Evolutionary conservation across 2,329 filamentous ascomycete species (phyloP).

Genomic region (Periconia sp.): DNA sequence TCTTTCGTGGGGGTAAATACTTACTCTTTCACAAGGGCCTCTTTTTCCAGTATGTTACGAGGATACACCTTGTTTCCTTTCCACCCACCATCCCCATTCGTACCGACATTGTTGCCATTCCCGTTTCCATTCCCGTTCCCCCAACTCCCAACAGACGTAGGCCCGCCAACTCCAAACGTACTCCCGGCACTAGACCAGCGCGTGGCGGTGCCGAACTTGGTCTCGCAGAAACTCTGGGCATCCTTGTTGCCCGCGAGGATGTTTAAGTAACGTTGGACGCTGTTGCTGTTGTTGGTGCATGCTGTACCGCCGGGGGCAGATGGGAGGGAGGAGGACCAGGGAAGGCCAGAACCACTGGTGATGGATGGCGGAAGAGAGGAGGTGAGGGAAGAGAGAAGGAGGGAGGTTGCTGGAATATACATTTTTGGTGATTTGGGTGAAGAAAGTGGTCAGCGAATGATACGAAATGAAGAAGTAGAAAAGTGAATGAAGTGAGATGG

Average conservation of each 20-base stretch:
- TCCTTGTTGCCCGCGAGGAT: neutral
- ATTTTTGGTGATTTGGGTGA: neutral
- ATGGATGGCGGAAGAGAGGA: too few relatives aligned
- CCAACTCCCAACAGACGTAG: neutral
- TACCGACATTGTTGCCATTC: too few relatives aligned
- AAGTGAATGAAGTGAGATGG: neutral
- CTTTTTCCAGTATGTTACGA: too few relatives aligned
- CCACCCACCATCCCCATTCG: too few relatives aligned
- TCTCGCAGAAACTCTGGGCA: neutral
- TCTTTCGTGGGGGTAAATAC: too few relatives aligned
- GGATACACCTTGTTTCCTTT: too few relatives aligned
- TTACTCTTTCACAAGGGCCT: too few relatives aligned
- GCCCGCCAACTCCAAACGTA: neutral
- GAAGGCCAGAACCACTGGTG: too few relatives aligned
- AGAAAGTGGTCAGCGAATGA: neutral
- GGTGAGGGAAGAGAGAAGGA: neutral
- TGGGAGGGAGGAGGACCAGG: neutral
- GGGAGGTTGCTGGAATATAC: neutral
- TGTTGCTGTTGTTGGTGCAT: neutral
- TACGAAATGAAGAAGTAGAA: neutral
- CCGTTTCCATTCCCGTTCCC: neutral
- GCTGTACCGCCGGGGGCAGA: too few relatives aligned
- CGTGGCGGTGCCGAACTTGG: neutral
- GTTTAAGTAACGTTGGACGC: neutral
- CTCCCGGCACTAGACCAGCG: neutral